phyloP scores from a whole-genome alignment of 768 basidiomycete species.

The Antrodiella citrinella region DNA sequence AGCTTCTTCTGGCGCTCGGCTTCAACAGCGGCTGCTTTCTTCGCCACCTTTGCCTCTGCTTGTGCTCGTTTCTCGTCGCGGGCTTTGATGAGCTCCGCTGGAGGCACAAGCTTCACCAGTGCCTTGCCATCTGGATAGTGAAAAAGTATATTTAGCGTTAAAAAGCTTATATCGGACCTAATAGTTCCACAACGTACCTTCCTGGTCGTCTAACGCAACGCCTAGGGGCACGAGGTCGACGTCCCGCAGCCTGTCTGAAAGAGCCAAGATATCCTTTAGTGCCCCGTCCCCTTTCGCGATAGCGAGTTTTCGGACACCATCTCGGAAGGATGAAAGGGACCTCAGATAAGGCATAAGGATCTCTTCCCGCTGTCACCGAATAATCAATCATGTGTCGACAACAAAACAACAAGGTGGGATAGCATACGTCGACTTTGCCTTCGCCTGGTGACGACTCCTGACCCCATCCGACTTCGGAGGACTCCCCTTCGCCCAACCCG shows the following conservation, averaged over 20 bases:
- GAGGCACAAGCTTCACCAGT: conserved; percentile 84
- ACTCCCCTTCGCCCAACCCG: conserved; percentile 67
- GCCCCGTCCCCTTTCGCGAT: conserved; percentile 61
- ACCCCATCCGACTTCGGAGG: conserved; percentile 79
- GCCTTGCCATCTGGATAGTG: conserved; percentile 77
- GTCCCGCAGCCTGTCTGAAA: conserved; percentile 88
- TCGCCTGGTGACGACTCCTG: conserved; percentile 40
- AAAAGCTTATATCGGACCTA: conserved; percentile 1
- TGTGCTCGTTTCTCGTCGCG: conserved; percentile 84
- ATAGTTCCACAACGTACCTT: conserved; percentile 43
- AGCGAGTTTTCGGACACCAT: conserved; percentile 76
- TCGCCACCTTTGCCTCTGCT: conserved; percentile 66
- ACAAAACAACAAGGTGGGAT: not conserved
- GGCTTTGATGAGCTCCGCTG: conserved; percentile 70
- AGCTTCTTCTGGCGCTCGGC: conserved; percentile 59
- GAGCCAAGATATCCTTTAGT: conserved; percentile 71
- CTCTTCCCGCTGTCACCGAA: conserved; percentile 58
- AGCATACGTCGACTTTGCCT: conserved; percentile 44
- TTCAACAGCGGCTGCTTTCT: conserved; percentile 65
- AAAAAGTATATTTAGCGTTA: conserved; percentile 2
- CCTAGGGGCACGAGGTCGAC: conserved; percentile 88
- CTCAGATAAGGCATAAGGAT: conserved; percentile 85
- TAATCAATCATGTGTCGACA: not conserved
- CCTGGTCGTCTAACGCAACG: conserved; percentile 94
- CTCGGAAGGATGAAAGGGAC: conserved; percentile 82